Percentiles rank a stretch among this genome's conserved stretches.
Conservation (phyloP, 2,329 filamentous ascomycete genomes). For the Trichoderma breve region DNA sequence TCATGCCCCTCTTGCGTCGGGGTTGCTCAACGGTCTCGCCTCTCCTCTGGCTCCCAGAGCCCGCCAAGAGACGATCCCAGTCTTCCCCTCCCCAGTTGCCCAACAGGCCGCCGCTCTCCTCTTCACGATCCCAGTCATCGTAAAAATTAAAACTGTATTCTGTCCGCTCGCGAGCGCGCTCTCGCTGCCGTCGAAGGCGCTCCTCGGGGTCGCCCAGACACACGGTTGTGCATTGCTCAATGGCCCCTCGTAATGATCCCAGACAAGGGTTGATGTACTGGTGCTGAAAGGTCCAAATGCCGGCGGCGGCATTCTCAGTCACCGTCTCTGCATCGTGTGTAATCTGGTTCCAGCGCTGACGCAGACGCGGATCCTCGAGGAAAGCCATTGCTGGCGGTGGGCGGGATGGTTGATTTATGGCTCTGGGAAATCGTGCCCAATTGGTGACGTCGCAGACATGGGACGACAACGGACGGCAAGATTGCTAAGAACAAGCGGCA, state of each 20-base stretch:
- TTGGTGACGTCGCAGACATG: slow-evolving; percentile 20
- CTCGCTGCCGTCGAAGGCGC: slow-evolving; percentile 64
- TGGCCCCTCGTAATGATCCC: slow-evolving; percentile 59
- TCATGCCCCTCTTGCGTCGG: slow-evolving; percentile 77
- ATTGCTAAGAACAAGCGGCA: not conserved
- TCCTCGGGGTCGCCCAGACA: slow-evolving; percentile 73
- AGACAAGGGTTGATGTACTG: slow-evolving; percentile 83
- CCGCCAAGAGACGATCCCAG: slow-evolving; percentile 77
- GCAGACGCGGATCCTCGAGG: slow-evolving; percentile 79
- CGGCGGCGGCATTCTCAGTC: slow-evolving; percentile 87
- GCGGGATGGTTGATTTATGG: slow-evolving; percentile 11
- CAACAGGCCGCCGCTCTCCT: slow-evolving; percentile 57
- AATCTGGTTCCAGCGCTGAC: slow-evolving; percentile 90
- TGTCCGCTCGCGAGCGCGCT: slow-evolving; percentile 64
- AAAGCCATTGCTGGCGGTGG: slow-evolving; percentile 50
- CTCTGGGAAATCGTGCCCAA: not conserved
- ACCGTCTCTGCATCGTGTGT: slow-evolving; percentile 86
- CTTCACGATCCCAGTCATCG: slow-evolving; percentile 84
- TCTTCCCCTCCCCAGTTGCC: slow-evolving; percentile 78
- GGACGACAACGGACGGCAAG: not conserved
- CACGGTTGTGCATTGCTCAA: slow-evolving; percentile 70
- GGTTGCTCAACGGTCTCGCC: slow-evolving; percentile 58
- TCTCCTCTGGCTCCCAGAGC: slow-evolving; percentile 53
- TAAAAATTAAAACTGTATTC: slow-evolving; percentile 96
- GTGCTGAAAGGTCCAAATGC: slow-evolving; percentile 86